A percentile compares a stretch with the other conserved stretches of the same genome.
phyloP scores from a whole-genome alignment of 495 filamentous ascomycete genomes.

The Xylaria curta region DNA sequence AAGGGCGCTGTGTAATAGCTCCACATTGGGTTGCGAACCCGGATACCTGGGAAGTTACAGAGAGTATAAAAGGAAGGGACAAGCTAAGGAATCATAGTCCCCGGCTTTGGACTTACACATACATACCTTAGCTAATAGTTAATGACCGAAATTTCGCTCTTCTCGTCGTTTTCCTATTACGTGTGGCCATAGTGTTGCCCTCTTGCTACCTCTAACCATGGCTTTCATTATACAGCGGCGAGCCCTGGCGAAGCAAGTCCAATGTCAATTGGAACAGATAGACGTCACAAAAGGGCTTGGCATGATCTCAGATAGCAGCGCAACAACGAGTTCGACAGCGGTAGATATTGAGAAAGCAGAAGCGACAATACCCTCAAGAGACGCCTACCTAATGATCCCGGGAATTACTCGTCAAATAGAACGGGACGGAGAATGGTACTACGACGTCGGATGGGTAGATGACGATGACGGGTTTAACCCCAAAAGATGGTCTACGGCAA shows the following conservation, averaged over 20 bases:
- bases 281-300: neutral
- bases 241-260: conserved; percentile 11
- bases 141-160: neutral
- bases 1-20: neutral
- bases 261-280: neutral
- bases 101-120: neutral
- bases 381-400: conserved; percentile 1
- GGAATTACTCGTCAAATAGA: conserved; percentile 18
- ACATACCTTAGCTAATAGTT: neutral
- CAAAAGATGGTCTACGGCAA: conserved; percentile 51
- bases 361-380: neutral
- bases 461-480: conserved; percentile 57
- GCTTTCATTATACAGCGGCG: conserved; percentile 18
- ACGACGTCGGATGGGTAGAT: conserved; percentile 64
- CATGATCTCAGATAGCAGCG: neutral
- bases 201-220: neutral
- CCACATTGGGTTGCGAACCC: neutral
- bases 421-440: conserved; percentile 33
- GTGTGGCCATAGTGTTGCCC: neutral
- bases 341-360: conserved; percentile 5
- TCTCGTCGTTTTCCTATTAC: neutral
- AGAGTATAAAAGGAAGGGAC: neutral
- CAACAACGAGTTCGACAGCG: neutral
- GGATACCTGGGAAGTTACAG: neutral
- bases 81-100: neutral